Evolutionary conservation across 2,329 filamentous ascomycete species (phyloP), one percentile per base, ranked within the genome.

Genomic region (Trichophyton verrucosum): DNA sequence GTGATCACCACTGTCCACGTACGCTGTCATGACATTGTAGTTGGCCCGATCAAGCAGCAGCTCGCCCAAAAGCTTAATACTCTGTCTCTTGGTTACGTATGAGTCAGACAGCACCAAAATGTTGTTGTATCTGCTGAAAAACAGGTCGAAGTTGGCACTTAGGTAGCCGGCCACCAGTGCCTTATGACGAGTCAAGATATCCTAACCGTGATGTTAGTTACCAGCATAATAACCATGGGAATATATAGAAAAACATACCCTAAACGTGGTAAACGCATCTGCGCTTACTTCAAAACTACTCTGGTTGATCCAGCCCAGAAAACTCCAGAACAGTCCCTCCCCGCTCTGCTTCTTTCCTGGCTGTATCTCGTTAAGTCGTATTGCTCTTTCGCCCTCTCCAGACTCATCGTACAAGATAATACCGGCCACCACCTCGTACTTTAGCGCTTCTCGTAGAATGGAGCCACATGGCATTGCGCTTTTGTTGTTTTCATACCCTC

Each of bases 61-160:
- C 76, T 99, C 94, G 59, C 94, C 94, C 1, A 99, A 83, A 49
- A 99, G 82, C 74, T 99, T 99, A 76, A 97, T 97, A 15, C 91
- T 96, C 76, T 99, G 94, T 57, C 94, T 84, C 75, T 99, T 99
- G 27, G 94, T 99, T 64, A 99, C 94, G 71, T 99, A 99, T 71
- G 89, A 95, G 71, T 91, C 89, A 36, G 91, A 96, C 71, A 95
- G 90, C 42, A 97, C 85, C 36, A 99, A 81, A 24, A 87, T 84
- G 62, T 82, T 82, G 77, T 97, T 96, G 78, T 96, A 97, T 71
- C 86, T 86, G 61, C 85, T 80, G 75, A 99, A 99, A 79, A 99
- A 99, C 63, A 89, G 78, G 64, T 94, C 89, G 70, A 96, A 97
- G 75, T 97, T 96, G 59, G 87, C 87, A 58, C 85, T 82, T 17